Evolutionary conservation across 1,284 basidiomycete genomes (phyloP), one percentile per base, ranked within the genome.

Genomic region (Tilletia walkeri): DNA sequence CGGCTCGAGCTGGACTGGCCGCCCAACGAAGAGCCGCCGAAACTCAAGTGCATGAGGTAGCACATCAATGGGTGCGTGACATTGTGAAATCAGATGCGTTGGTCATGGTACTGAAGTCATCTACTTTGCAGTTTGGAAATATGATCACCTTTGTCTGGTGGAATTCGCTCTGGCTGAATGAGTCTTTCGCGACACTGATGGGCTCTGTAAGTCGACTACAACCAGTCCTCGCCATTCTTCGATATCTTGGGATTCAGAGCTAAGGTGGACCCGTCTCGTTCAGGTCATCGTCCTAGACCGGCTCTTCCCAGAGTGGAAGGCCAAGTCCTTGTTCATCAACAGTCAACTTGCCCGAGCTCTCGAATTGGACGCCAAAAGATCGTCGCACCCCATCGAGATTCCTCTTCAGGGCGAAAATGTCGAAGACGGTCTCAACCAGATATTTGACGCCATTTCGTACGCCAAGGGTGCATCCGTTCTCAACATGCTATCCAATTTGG

Each of bases 71-170:
- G 53, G 41, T 45, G n/a, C n/a, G n/a, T n/a, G n/a, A n/a, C n/a
- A n/a, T n/a, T n/a, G n/a, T n/a, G n/a, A n/a, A n/a, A n/a, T n/a
- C n/a, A n/a, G n/a, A n/a, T n/a, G n/a, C n/a, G 24, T 30, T 2
- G 24, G 24, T 30, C 24, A 2, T 30, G 24, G 24, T 2, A 30
- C 24, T 30, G 24, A 30, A 1, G 24, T 30, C 2, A 30, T 30
- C 24, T 30, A 30, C 24, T 30, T 30, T 30, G 1, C 41, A 45
- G 41, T 94, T 94, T 80, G 92, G 93, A 65, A 90, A 95, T 84
- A 92, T 94, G 78, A 90, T 92, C 18, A 95, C 93, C 1, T 94
- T 94, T 91, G 89, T 89, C 79, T 95, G 93, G 93, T 95, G 94
- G 93, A 91, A 78, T 67, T 73, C 76, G 79, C 75, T 85, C 24